Evolutionary conservation across 2,329 filamentous ascomycete genomes (phyloP).

Genomic region (Fusarium falciforme): DNA sequence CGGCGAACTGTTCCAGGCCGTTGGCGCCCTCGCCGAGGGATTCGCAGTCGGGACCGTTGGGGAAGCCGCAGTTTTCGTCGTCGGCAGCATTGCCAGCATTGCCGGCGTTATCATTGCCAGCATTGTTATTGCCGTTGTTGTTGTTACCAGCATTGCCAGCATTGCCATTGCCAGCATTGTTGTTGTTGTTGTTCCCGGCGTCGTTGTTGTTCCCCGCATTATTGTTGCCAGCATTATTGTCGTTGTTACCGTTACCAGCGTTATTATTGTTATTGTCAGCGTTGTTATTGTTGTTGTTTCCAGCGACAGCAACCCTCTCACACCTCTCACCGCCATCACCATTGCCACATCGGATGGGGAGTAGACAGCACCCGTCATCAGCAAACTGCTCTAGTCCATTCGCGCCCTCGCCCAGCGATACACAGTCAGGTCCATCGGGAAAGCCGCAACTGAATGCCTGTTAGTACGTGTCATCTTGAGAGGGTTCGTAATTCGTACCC

Average conservation of each 20-base stretch:
- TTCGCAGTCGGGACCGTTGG: background rate
- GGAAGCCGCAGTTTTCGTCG: background rate
- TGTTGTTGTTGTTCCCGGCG: background rate
- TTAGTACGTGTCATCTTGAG: background rate
- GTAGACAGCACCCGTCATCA: background rate
- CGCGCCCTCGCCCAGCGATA: background rate
- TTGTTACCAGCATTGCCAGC: background rate
- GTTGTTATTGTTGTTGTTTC: background rate
- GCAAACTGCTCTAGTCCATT: background rate
- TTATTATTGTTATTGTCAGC: background rate
- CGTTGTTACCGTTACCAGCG: background rate
- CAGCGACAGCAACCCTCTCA: background rate
- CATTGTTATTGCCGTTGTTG: background rate
- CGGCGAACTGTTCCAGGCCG: background rate
- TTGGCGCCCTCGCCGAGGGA: background rate
- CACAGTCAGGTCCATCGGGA: background rate
- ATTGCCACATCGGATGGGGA: background rate
- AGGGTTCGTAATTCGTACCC: background rate
- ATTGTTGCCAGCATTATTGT: background rate
- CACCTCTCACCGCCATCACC: background rate
- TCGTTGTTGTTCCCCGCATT: background rate
- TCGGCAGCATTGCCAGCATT: background rate
- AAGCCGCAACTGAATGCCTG: background rate
- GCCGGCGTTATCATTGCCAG: background rate
- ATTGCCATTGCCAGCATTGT: background rate